A percentile compares a stretch with the other conserved stretches of the same genome.
phyloP scores from a whole-genome alignment of 1,139 yeast species.

The Geotrichum restrictum region DNA sequence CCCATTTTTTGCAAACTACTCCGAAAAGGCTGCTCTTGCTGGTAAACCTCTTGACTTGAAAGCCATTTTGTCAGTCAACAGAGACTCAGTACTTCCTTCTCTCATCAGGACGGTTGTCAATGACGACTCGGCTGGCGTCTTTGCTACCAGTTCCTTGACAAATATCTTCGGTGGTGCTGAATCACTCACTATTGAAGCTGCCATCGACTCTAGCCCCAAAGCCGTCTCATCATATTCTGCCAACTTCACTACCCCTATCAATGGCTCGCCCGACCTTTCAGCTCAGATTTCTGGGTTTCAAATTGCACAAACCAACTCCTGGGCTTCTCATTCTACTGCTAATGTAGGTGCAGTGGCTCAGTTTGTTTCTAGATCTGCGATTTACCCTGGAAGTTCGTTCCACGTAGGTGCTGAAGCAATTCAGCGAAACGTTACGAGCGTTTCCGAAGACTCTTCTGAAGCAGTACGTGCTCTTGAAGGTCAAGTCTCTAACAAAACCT shows the following conservation, averaged over 20 bases:
- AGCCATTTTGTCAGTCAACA: conserved; percentile 27
- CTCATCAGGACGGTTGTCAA: conserved; percentile 94
- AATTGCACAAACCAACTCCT: conserved; percentile 1
- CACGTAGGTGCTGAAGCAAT: conserved; percentile 29
- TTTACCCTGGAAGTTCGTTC: conserved; percentile 18
- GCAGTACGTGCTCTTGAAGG: conserved; percentile 33
- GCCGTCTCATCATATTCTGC: conserved; percentile 46
- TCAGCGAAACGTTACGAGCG: conserved; percentile 27
- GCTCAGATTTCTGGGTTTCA: conserved; percentile 13
- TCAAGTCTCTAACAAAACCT: conserved; percentile 61
- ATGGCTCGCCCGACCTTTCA: conserved; percentile 16
- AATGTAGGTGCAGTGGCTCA: conserved; percentile 11
- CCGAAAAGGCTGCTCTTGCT: neutral
- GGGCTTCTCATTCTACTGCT: conserved; percentile 7
- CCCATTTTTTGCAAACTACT: conserved; percentile 20
- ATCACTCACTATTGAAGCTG: conserved; percentile 67
- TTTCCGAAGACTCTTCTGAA: conserved; percentile 29
- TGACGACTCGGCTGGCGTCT: conserved; percentile 76
- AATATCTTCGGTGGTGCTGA: conserved; percentile 92
- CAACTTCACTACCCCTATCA: conserved; percentile 48
- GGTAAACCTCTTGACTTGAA: conserved; percentile 23
- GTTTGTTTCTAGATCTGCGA: conserved; percentile 9
- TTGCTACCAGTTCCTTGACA: conserved; percentile 48
- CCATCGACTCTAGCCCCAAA: conserved; percentile 72
- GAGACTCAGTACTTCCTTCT: conserved; percentile 52